These are phyloP conservation scores for Chrysoporthe austroafricana DNA, from an alignment of 2,329 filamentous ascomycete genomes.

Conservation along the genomic window DNA sequence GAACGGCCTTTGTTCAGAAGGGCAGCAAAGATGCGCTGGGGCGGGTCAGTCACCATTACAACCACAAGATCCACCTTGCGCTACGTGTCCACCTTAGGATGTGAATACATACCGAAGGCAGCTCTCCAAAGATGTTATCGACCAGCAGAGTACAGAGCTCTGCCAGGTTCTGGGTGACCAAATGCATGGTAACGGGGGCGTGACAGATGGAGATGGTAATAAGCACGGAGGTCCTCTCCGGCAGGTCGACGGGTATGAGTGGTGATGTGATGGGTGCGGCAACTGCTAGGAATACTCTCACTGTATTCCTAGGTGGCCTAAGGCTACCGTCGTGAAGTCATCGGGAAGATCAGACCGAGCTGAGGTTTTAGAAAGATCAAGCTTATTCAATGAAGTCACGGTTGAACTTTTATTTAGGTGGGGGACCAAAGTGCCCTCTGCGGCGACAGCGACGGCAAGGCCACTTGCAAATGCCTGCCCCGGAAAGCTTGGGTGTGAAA, in stretches of 20 bases:
- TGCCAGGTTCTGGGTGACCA: constrained; percentile 69
- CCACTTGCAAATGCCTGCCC: constrained; percentile 10
- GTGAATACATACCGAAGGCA: constrained; percentile 75
- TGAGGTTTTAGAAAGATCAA: constrained; percentile 7
- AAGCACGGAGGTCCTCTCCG: background rate
- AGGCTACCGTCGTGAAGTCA: constrained; percentile 68
- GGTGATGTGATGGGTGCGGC: constrained; percentile 39
- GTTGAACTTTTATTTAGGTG: constrained; percentile 29
- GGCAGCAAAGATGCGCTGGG: constrained; percentile 80
- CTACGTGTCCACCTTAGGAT: constrained; percentile 28
- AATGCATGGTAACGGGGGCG: constrained; percentile 4
- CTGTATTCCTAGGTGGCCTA: constrained; percentile 73
- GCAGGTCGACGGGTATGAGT: constrained; percentile 32
- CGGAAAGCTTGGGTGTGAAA: background rate
- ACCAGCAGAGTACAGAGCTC: constrained; percentile 92
- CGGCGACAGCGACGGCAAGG: constrained; percentile 5
- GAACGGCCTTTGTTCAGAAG: constrained; percentile 81
- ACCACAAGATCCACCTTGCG: constrained; percentile 15
- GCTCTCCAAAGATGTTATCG: constrained; percentile 86
- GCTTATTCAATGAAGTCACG: constrained; percentile 19
- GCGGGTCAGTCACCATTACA: constrained; percentile 27
- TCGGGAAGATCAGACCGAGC: constrained; percentile 45
- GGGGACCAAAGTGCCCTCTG: constrained; percentile 16
- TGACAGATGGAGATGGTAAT: background rate
- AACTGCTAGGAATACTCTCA: constrained; percentile 77